Conservation (phyloP, 2,329 filamentous ascomycete species). For the Cytospora piceicola region DNA sequence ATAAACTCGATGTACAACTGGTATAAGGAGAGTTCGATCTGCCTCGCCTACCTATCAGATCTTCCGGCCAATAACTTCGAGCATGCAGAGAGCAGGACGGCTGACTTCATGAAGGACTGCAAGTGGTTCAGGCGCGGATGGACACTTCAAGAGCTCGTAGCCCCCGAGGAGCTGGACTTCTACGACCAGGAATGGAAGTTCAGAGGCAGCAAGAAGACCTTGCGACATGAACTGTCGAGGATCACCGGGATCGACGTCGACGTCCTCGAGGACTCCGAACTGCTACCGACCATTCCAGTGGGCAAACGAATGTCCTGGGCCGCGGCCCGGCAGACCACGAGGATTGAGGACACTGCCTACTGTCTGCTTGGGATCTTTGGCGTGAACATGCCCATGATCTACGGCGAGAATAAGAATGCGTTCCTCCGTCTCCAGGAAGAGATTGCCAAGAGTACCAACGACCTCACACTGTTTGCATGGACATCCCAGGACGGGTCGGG, state of each 20-base stretch:
- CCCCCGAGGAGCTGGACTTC: constrained; percentile 27
- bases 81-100: constrained; percentile 11
- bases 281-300: constrained; percentile 29
- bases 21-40: constrained; percentile 28
- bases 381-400: constrained; percentile 38
- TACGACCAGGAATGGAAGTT: constrained; percentile 29
- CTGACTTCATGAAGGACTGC: constrained; percentile 23
- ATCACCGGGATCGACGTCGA: constrained; percentile 29
- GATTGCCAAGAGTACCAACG: constrained; percentile 33
- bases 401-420: constrained; percentile 36
- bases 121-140: constrained; percentile 30
- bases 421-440: constrained; percentile 37
- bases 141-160: constrained; percentile 32
- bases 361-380: constrained; percentile 34
- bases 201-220: constrained; percentile 22
- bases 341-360: constrained; percentile 36
- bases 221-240: constrained; percentile 19
- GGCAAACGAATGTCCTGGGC: constrained; percentile 38
- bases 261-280: constrained; percentile 22
- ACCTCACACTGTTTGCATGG: constrained; percentile 31
- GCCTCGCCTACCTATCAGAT: constrained; percentile 29
- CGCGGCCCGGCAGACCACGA: constrained; percentile 32
- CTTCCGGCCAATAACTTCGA: constrained; percentile 18
- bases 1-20: constrained; percentile 32
- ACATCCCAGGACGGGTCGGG: constrained; percentile 22